Percentiles rank a stretch among this genome's conserved stretches.
These are phyloP conservation scores for Candida sithepensis DNA, from an alignment of 805 yeast species.

Conservation along the genomic window DNA sequence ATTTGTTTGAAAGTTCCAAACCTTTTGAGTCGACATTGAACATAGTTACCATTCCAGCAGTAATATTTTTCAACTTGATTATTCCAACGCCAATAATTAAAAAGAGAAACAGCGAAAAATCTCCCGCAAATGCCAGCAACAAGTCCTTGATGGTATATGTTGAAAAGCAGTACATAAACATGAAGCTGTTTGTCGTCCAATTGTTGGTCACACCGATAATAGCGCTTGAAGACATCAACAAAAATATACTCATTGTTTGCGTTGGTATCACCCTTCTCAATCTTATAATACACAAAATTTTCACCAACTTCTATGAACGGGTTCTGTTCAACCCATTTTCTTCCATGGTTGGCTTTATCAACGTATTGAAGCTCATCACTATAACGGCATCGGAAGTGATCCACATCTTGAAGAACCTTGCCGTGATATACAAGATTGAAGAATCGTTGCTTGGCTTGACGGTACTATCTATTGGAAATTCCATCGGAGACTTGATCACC, in stretches of 20 bases:
- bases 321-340: constrained; percentile 19
- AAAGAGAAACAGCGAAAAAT: neutral
- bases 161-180: constrained; percentile 17
- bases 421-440: constrained; percentile 38
- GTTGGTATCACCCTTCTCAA: constrained; percentile 1
- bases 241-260: constrained; percentile 1
- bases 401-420: constrained; percentile 38
- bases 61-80: constrained; percentile 20
- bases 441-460: constrained; percentile 49
- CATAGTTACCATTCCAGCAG: constrained; percentile 24
- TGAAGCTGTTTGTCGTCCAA: constrained; percentile 28
- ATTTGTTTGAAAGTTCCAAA: constrained; percentile 4
- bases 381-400: constrained; percentile 29
- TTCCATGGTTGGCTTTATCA: constrained; percentile 28
- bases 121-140: neutral
- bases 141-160: constrained; percentile 6
- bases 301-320: constrained; percentile 6
- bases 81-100: constrained; percentile 26
- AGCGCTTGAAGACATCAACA: neutral
- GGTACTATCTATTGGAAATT: constrained; percentile 46
- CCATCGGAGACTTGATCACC: constrained; percentile 50
- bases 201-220: constrained; percentile 21
- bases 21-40: constrained; percentile 24
- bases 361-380: constrained; percentile 28
- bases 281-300: neutral